These are phyloP conservation scores for Styphnolobium japonicum DNA, from an alignment of 306 rosid genomes.

Conservation along the genomic window DNA sequence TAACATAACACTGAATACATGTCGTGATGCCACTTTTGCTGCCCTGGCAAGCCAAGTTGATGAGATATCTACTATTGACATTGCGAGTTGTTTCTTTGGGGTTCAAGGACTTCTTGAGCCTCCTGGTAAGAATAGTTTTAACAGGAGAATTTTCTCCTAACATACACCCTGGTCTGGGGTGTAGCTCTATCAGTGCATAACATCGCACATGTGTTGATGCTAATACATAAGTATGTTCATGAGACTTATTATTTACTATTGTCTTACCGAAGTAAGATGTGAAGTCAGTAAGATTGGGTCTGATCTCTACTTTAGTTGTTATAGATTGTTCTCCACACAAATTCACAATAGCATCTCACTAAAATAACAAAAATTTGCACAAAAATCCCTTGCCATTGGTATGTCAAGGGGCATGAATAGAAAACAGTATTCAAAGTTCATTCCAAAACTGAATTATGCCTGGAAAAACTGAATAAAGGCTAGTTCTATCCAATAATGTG, in stretches of 20 bases:
- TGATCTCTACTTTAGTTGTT: slow-evolving; percentile 13
- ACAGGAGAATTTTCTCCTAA: background rate
- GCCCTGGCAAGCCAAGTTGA: slow-evolving; percentile 85
- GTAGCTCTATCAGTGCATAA: background rate
- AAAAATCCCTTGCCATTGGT: background rate
- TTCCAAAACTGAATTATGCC: background rate
- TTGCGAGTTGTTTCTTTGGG: slow-evolving; percentile 90
- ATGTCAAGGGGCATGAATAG: background rate
- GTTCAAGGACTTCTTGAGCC: slow-evolving; percentile 65
- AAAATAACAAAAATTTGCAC: background rate
- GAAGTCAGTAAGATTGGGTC: too few species aligned
- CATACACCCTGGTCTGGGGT: too few species aligned
- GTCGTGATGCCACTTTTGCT: slow-evolving; percentile 89
- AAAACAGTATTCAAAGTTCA: background rate
- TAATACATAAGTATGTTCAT: background rate
- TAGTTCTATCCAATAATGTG: background rate
- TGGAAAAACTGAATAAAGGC: slow-evolving; percentile 3
- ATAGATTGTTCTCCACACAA: background rate
- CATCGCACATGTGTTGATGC: slow-evolving; percentile 8
- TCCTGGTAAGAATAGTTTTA: slow-evolving; percentile 51
- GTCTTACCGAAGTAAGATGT: background rate
- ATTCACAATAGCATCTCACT: background rate
- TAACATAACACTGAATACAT: slow-evolving; percentile 77
- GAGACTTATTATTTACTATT: background rate
- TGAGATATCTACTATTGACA: slow-evolving; percentile 53